Base-by-base conservation (phyloP, 202 grass and related monocot species). In the Cymbopogon flexuosus region DNA sequence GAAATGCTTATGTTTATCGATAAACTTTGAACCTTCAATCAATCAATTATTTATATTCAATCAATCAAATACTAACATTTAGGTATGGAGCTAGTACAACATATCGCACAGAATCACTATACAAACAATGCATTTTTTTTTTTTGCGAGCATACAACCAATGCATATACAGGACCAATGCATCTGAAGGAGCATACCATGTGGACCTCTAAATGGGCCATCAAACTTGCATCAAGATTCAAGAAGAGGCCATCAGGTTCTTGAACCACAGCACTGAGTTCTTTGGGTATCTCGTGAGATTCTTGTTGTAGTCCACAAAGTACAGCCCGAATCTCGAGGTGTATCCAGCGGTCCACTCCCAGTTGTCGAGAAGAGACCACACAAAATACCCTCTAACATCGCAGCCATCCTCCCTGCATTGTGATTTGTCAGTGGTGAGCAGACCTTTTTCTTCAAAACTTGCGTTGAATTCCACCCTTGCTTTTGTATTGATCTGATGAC, bases 271-370 rank as follows among this genome's bases (percentile, higher is more conserved):
- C 61, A 94, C 94, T 14, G 91, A 97, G 70, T 85, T 85, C 87
- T 97, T 97, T 61, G 94, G 94, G 61, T 97, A 87, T 75, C 91
- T 92, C 84, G 81, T 93, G 21, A 93, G 91, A 12, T 89, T 90
- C 13, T 92, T 70, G 4, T 84, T 85, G 83, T 97, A 97, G 40
- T 97, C 91, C 0, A 97, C 87, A 70, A 88, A 97, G 85, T 92
- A 94, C 54, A 97, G 35, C 59, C 94, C 94, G 71, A 97, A 97
- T 62, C 94, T 85, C 0, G 94, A 90, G 51, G 94, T 83, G 71
- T 87, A 97, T 22, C 94, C 94, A 2, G 89, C 94, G 16, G 87
- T 88, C 94, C 94, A 97, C 62, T 97, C 94, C 94, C 94, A 97
- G 80, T 97, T 97, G 83, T 97, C 94, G 2, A 97, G 89, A 72